Base-by-base conservation (phyloP, 2,329 filamentous ascomycete genomes). In the Aspergillus fructus region DNA sequence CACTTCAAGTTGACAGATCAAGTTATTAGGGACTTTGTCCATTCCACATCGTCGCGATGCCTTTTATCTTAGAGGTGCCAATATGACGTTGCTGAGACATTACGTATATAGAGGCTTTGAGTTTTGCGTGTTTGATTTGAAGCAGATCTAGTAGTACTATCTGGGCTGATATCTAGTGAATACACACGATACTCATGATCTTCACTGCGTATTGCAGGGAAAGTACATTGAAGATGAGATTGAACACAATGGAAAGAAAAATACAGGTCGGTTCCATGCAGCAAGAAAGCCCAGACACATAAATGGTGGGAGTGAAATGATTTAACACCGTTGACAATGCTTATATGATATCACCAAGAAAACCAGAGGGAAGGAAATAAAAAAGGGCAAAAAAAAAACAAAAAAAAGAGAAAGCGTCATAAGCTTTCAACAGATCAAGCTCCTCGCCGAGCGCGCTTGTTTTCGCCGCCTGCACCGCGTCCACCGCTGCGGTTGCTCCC, bases 371-470 rank as follows among this genome's bases (percentile, higher is more conserved):
- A 60, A 43, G 40, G 49, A 42, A 41, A 40, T 49, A 56, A 21
- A 13, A 37, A 58, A 53, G 17, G 17, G 17, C 17, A 19, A 61
- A 42, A 52, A 56, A 59, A 37, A 42, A 52, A 56, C 58, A 37
- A 42, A 60, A 61, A 42, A 52, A 57, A 59, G 46, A 45, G 47
- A 56, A 42, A 19, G 24, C n/a, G 33, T 48, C 15, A 9, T 30
- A 30, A 30, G 27, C 4, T 24, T 21, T 27, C 27, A 40, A 33
- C 48, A 40, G 9, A 33, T 53, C 49, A 56, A 17, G 48, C 57
- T 27, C 76, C 76, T 51, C 76, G 71, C 56, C 76, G 73, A 46
- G 72, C 67, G 43, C 76, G 72, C 62, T 78, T 78, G 59, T 64
- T 76, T 13, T 78, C 76, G 54, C 69, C 69, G 13, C 73, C 71